Evolutionary conservation across 228 moss, liverwort and hornwort species (phyloP).

Genomic region (Sphagnum fallax): DNA sequence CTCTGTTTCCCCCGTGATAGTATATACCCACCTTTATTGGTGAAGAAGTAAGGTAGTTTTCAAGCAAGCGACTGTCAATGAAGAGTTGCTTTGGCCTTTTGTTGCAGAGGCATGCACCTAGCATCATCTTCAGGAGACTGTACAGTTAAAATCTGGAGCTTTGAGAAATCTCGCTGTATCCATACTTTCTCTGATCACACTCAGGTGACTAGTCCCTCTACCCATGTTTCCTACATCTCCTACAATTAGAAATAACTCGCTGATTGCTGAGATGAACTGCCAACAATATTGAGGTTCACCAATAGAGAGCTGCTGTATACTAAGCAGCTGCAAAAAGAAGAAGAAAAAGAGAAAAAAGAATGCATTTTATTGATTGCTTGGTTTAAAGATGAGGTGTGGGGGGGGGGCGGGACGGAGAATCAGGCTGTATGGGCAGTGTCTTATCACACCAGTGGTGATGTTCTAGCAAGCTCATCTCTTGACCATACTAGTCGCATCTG

Average conservation of each 20-base stretch:
- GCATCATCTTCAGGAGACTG: constrained; percentile 92
- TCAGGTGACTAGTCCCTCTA: constrained; percentile 39
- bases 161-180: constrained; percentile 92
- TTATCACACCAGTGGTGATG: constrained; percentile 80
- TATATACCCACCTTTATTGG: neutral
- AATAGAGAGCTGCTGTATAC: no score
- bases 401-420: neutral
- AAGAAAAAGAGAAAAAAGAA: no score
- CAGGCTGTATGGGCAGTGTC: constrained; percentile 94
- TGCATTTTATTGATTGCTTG: no score
- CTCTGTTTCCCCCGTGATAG: no score
- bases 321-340: no score
- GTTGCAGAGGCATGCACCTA: constrained; percentile 77
- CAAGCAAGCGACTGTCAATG: neutral
- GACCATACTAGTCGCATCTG: constrained; percentile 90
- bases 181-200: constrained; percentile 94
- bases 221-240: neutral
- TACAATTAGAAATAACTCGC: neutral
- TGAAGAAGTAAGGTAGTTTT: neutral
- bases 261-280: no score
- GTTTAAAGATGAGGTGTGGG: no score
- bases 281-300: no score
- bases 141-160: constrained; percentile 94
- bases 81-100: neutral
- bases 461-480: constrained; percentile 88